Evolutionary conservation across 208 protist species (phyloP), one percentile per base, ranked within the genome.

Genomic region (Crithidia mellificae): DNA sequence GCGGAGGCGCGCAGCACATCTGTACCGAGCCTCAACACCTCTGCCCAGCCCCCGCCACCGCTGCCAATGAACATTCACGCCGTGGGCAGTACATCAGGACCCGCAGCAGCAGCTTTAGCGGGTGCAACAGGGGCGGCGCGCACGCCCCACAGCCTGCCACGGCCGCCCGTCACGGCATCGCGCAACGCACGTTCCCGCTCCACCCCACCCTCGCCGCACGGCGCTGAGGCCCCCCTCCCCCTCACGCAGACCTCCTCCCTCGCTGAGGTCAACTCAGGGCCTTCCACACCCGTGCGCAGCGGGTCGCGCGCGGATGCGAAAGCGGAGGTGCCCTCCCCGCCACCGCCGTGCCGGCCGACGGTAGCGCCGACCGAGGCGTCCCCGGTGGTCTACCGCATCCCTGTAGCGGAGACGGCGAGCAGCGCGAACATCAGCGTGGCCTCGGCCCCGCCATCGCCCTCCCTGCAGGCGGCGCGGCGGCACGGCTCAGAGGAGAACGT

Each of bases 301-400:
- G 43, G 46, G 17, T n/a, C 29, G 32, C 22, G 14, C 12, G 8
- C n/a, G 2, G 27, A 29, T 3, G 32, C 32, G 34, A 44, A 38
- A 12, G 11, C 20, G n/a, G 57, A 38, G 29, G 22, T 55, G 29
- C 27, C 32, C 22, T 65, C 59, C 6, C 59, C 46, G n/a, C 59
- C 59, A 0, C 46, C 47, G 32, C 47, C 59, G 22, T 44, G 20
- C 8, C 44, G 59, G 1, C 59, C 59, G 1, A 65, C 59, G n/a
- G 34, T 25, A 2, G 59, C 46, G 15, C 44, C 22, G 19, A 12
- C 8, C 2, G 43, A 39, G 36, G 14, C 1, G 20, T 38, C 44
- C 29, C 44, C 44, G 17, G 8, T 63, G 12, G 44, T 63, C 29
- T 41, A 53, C 30, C 43, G 32, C 2, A 27, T 53, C 19, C 44